Conservation (phyloP, 1,139 yeast species). For the Yamadazyma diddensiae region DNA sequence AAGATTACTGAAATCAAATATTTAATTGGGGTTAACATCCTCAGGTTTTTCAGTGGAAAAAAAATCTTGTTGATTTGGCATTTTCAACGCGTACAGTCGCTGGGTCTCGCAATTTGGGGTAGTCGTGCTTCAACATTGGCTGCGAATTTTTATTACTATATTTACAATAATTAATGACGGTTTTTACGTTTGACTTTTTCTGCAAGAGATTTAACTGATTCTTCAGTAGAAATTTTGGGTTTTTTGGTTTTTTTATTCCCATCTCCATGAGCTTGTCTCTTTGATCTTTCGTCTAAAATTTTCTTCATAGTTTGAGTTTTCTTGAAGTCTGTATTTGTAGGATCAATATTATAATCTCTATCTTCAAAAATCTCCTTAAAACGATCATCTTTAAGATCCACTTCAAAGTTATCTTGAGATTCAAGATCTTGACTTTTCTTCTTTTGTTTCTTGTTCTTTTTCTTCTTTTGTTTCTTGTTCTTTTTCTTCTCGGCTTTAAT, state of each 20-base stretch:
- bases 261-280: constrained; percentile 32
- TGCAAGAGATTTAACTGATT: constrained; percentile 1
- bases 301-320: constrained; percentile 84
- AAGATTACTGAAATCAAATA: constrained; percentile 13
- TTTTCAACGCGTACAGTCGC: too few relatives aligned
- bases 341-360: constrained; percentile 90
- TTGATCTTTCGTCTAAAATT: constrained; percentile 70
- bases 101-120: too few relatives aligned
- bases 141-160: too few relatives aligned
- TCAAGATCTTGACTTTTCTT: constrained; percentile 40
- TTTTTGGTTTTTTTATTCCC: constrained; percentile 9
- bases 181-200: constrained; percentile 20
- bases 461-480: constrained; percentile 50
- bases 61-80: constrained; percentile 3
- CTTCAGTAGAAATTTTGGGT: constrained; percentile 4
- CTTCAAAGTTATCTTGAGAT: constrained; percentile 62
- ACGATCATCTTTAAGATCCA: constrained; percentile 77
- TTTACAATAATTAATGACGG: neutral
- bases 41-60: neutral
- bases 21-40: constrained; percentile 9
- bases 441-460: constrained; percentile 38
- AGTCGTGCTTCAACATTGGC: too few relatives aligned
- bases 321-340: constrained; percentile 84
- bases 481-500: constrained; percentile 60
- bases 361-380: constrained; percentile 84